These are phyloP conservation scores for Passiflora organensis DNA, from an alignment of 345 rosid species.

Conservation along the genomic window DNA sequence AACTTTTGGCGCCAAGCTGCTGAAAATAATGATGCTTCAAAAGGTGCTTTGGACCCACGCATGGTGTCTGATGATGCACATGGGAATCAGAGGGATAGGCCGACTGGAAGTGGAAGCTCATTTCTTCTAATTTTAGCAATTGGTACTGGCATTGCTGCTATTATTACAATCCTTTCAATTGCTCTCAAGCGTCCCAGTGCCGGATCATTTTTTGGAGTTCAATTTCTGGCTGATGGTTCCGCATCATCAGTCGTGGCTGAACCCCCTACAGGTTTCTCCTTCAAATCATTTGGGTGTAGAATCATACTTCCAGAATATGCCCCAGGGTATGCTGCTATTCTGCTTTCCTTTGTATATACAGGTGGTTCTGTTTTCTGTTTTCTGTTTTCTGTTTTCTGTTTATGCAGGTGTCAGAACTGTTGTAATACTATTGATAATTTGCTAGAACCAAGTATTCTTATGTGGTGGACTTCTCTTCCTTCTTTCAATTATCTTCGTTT, in stretches of 20 bases:
- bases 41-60: conserved; percentile 21
- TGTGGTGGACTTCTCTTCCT: not conserved
- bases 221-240: conserved; percentile 43
- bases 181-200: conserved; percentile 29
- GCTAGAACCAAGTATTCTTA: no score
- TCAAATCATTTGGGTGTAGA: conserved; percentile 67
- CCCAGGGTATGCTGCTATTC: conserved; percentile 48
- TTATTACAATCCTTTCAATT: conserved; percentile 40
- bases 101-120: conserved; percentile 28
- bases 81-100: conserved; percentile 12
- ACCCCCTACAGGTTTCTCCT: conserved; percentile 51
- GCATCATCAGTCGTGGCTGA: conserved; percentile 35
- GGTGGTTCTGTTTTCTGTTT: not conserved
- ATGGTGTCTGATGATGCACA: conserved; percentile 19
- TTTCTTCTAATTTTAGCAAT: conserved; percentile 50
- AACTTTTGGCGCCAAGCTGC: conserved; percentile 28
- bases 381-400: not conserved
- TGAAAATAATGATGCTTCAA: conserved; percentile 27
- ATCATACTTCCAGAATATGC: conserved; percentile 68
- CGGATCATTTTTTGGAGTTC: conserved; percentile 51
- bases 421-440: not conserved
- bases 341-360: not conserved
- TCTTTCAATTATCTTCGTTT: not conserved
- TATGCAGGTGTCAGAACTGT: not conserved
- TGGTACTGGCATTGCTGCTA: conserved; percentile 51